Base-by-base conservation (phyloP, 2,329 filamentous ascomycete species). In the Rutstroemia sydowiana region DNA sequence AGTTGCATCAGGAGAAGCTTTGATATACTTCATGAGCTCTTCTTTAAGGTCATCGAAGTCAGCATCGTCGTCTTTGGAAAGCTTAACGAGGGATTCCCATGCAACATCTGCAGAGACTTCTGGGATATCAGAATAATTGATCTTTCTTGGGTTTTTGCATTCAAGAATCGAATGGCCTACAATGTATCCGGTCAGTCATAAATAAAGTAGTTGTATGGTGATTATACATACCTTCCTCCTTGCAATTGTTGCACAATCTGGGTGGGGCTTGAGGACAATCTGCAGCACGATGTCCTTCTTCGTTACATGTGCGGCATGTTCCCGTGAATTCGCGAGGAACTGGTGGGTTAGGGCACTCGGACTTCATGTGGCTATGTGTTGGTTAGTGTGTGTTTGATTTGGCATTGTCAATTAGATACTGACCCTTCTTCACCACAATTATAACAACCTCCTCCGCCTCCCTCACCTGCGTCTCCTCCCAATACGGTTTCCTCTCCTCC, bases 11-110 rank as follows among this genome's bases (percentile, higher is more conserved):
- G 82, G 82, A 31, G 68, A 68, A 7, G 79, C 70, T 69, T 85
- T 86, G 63, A 82, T 68, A 52, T 87, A 88, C 57, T 79, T 73
- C 52, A 77, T 71, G 7, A 79, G 65, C 3, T 73, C 79, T 48
- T 76, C 72, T 65, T 85, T 85, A 65, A 79, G 74, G 46, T 84
- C 78, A 30, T 85, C 80, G 5, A 84, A 65, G 51, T 88, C 84
- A 21, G 70, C 71, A 30, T 78, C 75, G 1, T 61, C 57, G 37
- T 41, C 39, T 21, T 41, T 41, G 44, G 73, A 75, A 1, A 79
- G 83, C 23, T 67, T 62, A 52, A 71, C 67, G 49, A 88, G 71
- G 54, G 76, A 71, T 1, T 67, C 63, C 78, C 84, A 85, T 3
- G 83, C 82, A 16, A 70, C 68, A 7, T 85, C 82, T 0, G 73